These are phyloP conservation scores for Aspergillus sp. DNA, from an alignment of 2,329 filamentous ascomycete species.

Conservation along the genomic window DNA sequence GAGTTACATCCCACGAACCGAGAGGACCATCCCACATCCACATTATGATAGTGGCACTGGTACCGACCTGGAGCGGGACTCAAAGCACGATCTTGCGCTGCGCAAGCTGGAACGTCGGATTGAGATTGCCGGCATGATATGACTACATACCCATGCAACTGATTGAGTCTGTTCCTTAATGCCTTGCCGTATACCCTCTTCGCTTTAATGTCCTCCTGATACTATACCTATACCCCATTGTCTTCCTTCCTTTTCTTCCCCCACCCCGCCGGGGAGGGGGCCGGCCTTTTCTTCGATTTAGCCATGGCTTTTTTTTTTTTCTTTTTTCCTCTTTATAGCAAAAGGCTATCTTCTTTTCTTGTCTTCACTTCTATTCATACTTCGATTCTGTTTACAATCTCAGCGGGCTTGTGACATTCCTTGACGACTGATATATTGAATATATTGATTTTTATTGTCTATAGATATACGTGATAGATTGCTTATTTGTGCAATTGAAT, in stretches of 20 bases:
- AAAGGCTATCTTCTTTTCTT: constrained; percentile 15
- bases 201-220: background rate
- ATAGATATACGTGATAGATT: too few species aligned
- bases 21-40: constrained; percentile 8
- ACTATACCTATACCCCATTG: background rate
- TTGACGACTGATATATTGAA: too few species aligned
- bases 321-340: background rate
- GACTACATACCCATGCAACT: background rate
- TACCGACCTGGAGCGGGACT: constrained; percentile 13
- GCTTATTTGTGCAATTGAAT: too few species aligned
- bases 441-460: too few species aligned
- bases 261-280: background rate
- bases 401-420: too few species aligned
- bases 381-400: background rate
- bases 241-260: background rate
- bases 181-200: background rate
- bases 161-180: background rate
- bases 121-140: constrained; percentile 26
- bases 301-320: background rate
- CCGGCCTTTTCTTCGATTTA: background rate
- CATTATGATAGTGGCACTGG: constrained; percentile 22
- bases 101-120: constrained; percentile 22
- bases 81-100: constrained; percentile 12
- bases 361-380: background rate
- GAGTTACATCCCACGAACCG: constrained; percentile 10